Base-by-base conservation (phyloP, 2,329 filamentous ascomycete genomes). In the Dactylonectria estremocensis region DNA sequence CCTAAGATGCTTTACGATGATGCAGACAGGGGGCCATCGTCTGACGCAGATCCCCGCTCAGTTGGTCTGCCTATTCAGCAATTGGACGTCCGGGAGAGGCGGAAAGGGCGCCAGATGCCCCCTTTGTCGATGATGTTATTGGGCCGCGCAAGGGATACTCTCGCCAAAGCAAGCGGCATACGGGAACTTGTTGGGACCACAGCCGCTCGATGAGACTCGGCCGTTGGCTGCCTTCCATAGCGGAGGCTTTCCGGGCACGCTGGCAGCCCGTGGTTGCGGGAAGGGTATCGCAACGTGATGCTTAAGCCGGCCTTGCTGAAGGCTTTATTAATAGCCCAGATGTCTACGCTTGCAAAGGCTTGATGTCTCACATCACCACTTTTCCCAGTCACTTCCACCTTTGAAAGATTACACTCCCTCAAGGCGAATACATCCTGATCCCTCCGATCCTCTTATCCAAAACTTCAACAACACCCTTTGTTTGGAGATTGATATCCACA, bases 181-280 rank as follows among this genome's bases (percentile, higher is more conserved):
- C 35, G 64, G 64, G 68, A 46, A 65, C 72, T 54, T 60, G 48
- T 24, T 31, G 50, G 57, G 50, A 35, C 54, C 46, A 49, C 52
- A 48, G 31, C 62, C 68, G 61, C 64, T 48, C 49, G 56, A 67
- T 67, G 64, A 64, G 24, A 67, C 67, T 77, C 69, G 75, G 75
- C 72, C 75, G 75, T 58, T 57, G 46, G 56, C 70, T 75, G 64
- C 73, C 73, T 69, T 74, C 58, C 31, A 58, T 65, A 69, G 74
- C 75, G 75, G 75, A 74, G 72, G 49, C 59, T 59, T 77, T 77
- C 75, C 75, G 75, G 73, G 55, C 68, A 65, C 52, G 46, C 60
- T 69, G 62, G 62, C 63, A 67, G 66, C 61, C 57, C 33, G 46
- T 50, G 67, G 66, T 57, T 57, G 59, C 62, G 61, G 50, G 53